A percentile compares a stretch with the other conserved stretches of the same genome.
phyloP scores from a whole-genome alignment of 495 filamentous ascomycete genomes.

The Cercophora scortea region DNA sequence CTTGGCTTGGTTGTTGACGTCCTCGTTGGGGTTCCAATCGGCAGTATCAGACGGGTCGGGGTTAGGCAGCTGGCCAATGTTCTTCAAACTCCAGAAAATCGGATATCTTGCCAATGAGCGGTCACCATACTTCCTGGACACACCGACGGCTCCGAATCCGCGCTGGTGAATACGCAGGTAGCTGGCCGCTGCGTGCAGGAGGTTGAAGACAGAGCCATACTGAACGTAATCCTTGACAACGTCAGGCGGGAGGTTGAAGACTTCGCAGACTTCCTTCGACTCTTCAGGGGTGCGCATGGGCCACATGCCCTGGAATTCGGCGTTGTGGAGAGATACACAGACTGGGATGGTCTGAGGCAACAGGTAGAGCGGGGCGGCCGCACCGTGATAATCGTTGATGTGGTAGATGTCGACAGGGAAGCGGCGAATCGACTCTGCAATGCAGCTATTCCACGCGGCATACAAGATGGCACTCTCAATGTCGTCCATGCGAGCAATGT shows the following conservation, averaged over 20 bases:
- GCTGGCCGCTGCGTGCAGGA: constrained; percentile 64
- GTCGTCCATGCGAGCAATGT: constrained; percentile 68
- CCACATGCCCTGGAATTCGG: constrained; percentile 69
- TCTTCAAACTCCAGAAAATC: constrained; percentile 68
- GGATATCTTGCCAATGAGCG: constrained; percentile 68
- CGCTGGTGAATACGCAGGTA: constrained; percentile 69
- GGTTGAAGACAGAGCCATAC: constrained; percentile 63
- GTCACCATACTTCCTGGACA: constrained; percentile 69
- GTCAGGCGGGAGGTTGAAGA: constrained; percentile 54
- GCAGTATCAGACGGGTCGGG: constrained; percentile 69
- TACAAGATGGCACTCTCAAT: constrained; percentile 66
- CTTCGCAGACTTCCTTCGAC: constrained; percentile 58
- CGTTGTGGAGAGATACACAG: constrained; percentile 47
- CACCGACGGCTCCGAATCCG: constrained; percentile 69
- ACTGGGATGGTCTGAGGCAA: constrained; percentile 55
- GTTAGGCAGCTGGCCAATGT: constrained; percentile 65
- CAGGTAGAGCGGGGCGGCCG: constrained; percentile 62
- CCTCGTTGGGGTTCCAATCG: constrained; percentile 51
- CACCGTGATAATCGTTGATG: constrained; percentile 76
- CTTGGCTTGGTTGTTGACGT: constrained; percentile 34
- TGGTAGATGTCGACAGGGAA: constrained; percentile 68
- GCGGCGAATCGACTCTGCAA: constrained; percentile 51
- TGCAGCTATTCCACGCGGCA: constrained; percentile 67
- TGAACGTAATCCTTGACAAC: constrained; percentile 53
- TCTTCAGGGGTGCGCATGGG: constrained; percentile 64